phyloP scores from a whole-genome alignment of 306 rosid genomes.

The Fagus crenata region DNA sequence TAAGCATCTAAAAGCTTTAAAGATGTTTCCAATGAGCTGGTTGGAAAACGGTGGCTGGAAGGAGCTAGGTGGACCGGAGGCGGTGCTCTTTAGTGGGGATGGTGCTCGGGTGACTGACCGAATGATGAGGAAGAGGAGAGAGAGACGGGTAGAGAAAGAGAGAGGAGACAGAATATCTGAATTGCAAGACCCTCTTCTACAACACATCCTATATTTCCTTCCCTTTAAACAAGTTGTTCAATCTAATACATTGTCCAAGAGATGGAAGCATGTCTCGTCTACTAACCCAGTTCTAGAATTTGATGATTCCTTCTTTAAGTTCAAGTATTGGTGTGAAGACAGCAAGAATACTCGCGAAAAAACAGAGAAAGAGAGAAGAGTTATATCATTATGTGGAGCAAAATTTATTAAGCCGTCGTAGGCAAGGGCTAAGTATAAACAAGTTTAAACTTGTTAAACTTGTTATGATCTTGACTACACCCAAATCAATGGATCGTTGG shows the following conservation, averaged over 20 bases:
- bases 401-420: constrained; percentile 8
- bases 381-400: constrained; percentile 29
- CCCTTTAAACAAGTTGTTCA: not conserved
- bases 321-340: not conserved
- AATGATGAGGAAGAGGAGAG: too few species aligned
- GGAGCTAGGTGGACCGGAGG: too few species aligned
- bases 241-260: not conserved
- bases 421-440: too few species aligned
- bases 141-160: too few species aligned
- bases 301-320: not conserved
- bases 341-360: too few species aligned
- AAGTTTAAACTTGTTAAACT: constrained; percentile 23
- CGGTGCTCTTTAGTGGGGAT: too few species aligned
- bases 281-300: not conserved
- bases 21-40: too few species aligned
- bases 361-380: not conserved
- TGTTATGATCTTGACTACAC: not conserved
- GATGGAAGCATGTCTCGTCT: not conserved
- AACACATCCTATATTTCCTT: not conserved
- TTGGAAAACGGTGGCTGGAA: too few species aligned
- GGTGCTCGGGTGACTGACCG: too few species aligned
- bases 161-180: too few species aligned
- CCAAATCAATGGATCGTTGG: constrained; percentile 16
- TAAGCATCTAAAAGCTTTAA: too few species aligned
- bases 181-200: too few species aligned